phyloP scores from a whole-genome alignment of 331 rosid species.

The Quercus lobata region DNA sequence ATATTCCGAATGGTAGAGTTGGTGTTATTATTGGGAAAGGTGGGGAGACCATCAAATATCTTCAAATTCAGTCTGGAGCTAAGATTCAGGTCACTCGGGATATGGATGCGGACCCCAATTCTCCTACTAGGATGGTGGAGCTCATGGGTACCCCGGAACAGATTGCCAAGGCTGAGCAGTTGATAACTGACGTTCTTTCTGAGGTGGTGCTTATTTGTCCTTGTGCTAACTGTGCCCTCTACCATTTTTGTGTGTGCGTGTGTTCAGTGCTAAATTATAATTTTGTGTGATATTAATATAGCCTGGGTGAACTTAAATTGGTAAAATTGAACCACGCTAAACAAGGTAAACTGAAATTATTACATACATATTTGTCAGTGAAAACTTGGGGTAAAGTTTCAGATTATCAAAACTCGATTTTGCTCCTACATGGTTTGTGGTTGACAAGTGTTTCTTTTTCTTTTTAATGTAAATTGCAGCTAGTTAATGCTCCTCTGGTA shows the following conservation, averaged over 20 bases:
- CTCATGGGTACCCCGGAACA: constrained; percentile 91
- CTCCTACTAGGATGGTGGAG: constrained; percentile 61
- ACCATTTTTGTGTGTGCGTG: not conserved
- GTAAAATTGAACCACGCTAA: too few species aligned
- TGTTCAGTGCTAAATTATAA: not conserved
- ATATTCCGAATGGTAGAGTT: constrained; percentile 89
- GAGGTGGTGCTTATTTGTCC: constrained; percentile 46
- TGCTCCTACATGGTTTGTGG: too few species aligned
- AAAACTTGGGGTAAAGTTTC: too few species aligned
- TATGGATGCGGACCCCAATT: constrained; percentile 79
- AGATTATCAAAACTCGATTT: too few species aligned
- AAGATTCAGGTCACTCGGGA: constrained; percentile 97
- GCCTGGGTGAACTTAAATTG: too few species aligned
- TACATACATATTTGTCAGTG: too few species aligned
- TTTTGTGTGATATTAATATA: not conserved
- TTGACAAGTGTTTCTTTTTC: too few species aligned
- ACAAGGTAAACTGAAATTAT: too few species aligned
- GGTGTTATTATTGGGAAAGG: constrained; percentile 97
- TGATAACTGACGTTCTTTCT: constrained; percentile 81
- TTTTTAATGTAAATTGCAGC: too few species aligned
- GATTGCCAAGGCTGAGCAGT: constrained; percentile 76
- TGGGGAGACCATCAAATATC: constrained; percentile 96
- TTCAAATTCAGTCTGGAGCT: constrained; percentile 92
- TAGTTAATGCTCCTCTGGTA: too few species aligned
- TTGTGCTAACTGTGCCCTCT: not conserved